A percentile compares a stretch with the other conserved stretches of the same genome.
Conservation (phyloP, 345 rosid species). For the Jatropha curcas region DNA sequence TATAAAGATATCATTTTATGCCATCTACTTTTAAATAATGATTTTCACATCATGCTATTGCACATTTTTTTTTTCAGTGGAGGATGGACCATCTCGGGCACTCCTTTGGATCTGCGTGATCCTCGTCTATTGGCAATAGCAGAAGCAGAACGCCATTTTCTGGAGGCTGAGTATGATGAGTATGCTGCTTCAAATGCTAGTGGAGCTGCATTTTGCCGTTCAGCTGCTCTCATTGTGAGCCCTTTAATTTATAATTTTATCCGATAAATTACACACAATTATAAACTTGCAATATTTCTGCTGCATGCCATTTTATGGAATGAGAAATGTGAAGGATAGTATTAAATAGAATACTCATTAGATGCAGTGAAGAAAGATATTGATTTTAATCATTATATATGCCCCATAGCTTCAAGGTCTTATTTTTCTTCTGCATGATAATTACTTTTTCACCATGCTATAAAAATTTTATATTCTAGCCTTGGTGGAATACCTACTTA, state of each 20-base stretch:
- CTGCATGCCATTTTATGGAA: not conserved
- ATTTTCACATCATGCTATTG: too few species aligned
- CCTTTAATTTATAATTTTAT: not conserved
- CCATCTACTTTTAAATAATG: not conserved
- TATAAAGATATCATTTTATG: not conserved
- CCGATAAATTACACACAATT: not conserved
- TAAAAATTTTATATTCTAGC: not conserved
- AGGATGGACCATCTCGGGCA: slow-evolving; percentile 91
- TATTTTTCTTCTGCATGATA: not conserved
- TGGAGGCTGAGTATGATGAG: slow-evolving; percentile 86
- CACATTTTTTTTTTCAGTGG: slow-evolving; percentile 44
- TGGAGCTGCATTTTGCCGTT: slow-evolving; percentile 91
- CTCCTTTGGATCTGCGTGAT: slow-evolving; percentile 73
- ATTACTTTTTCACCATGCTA: not conserved
- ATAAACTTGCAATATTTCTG: not conserved
- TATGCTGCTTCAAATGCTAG: slow-evolving; percentile 74
- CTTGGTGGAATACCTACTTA: not conserved
- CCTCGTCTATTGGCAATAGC: slow-evolving; percentile 86
- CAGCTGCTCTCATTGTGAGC: slow-evolving; percentile 80
- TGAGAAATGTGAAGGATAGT: not conserved
- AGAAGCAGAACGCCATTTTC: slow-evolving; percentile 85
- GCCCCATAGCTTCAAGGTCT: not conserved
- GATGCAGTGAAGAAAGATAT: not conserved
- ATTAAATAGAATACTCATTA: not conserved
- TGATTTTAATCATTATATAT: not conserved